Evolutionary conservation across 495 filamentous ascomycete genomes (phyloP).

Genomic region (Talaromyces ruber): DNA sequence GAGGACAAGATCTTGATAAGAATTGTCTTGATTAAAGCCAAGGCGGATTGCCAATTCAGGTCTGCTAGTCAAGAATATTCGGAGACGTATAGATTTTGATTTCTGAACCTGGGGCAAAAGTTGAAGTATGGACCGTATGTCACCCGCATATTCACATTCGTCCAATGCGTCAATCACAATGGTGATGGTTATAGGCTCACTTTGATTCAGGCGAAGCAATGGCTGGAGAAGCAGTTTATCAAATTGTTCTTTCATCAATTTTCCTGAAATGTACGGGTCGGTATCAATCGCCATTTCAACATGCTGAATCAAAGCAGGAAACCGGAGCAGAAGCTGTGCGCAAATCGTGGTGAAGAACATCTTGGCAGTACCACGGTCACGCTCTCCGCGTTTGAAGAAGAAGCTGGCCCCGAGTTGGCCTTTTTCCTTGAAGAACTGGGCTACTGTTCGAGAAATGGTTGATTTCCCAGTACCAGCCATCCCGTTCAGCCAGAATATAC

Average conservation of each 20-base stretch:
- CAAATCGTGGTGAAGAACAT: neutral
- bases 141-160: conserved; percentile 35
- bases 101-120: conserved; percentile 20
- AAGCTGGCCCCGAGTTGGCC: conserved; percentile 29
- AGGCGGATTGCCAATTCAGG: conserved; percentile 35
- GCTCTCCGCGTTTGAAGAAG: conserved; percentile 42
- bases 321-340: neutral
- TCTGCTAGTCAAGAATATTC: conserved; percentile 32
- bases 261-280: conserved; percentile 24
- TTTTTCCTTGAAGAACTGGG: conserved; percentile 8
- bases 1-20: conserved; percentile 19
- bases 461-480: conserved; percentile 38
- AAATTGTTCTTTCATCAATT: conserved; percentile 37
- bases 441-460: conserved; percentile 25
- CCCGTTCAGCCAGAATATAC: conserved; percentile 9
- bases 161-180: conserved; percentile 49
- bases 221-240: conserved; percentile 39
- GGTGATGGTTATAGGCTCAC: conserved; percentile 12
- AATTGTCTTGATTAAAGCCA: conserved; percentile 17
- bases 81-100: conserved; percentile 11
- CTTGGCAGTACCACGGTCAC: conserved; percentile 1
- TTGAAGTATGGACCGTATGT: conserved; percentile 28
- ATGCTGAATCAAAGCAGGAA: neutral
- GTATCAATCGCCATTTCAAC: conserved; percentile 27
- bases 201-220: conserved; percentile 10